Evolutionary conservation across 2,329 filamentous ascomycete species (phyloP), one percentile per base, ranked within the genome.

Genomic region (Pezicula neosporulosa): DNA sequence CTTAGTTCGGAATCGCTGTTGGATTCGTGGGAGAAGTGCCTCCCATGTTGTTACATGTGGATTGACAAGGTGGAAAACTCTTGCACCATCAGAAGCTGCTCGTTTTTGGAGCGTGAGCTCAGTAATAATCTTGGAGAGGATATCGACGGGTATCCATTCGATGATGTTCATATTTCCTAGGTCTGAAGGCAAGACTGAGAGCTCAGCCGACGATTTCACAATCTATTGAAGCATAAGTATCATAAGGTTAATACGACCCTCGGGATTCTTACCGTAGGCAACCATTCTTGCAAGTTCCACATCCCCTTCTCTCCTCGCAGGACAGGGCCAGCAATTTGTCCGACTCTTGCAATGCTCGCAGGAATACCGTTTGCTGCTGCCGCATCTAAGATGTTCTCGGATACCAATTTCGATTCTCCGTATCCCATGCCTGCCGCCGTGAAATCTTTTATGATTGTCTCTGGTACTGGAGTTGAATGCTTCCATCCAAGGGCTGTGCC

Each of bases 241-340:
- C 28, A 55, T 18, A 24, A 54, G 16, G 39, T 44, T 6, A 44
- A 44, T 15, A 15, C 9, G 27, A 24, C 46, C 6, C 6, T 16
- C 3, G 55, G 51, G 15, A 38, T 50, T n/a, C 48, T 37, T 12
- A 58, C 49, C 10, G 52, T 70, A 0, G 82, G 81, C 1, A 84
- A 60, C 76, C 78, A 83, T 54, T 85, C 81, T 8, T 77, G 70
- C 30, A 63, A 66, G 53, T 79, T 82, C 81, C 81, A 85, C 24
- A 59, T 57, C 0, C 78, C 79, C 18, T 62, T 39, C 10, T 45
- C 60, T 15, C 68, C 62, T 28, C n/a, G 24, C 9, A 39, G 7
- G 16, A 48, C 47, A 0, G 75, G 71, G 0, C 74, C 75, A 0
- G 64, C 74, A 38, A 79, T 70, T 59, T 79, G 77, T 0, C 74